These are phyloP conservation scores for Umbellularia californica DNA, from an alignment of 164 flowering plant genomes.

Conservation along the genomic window DNA sequence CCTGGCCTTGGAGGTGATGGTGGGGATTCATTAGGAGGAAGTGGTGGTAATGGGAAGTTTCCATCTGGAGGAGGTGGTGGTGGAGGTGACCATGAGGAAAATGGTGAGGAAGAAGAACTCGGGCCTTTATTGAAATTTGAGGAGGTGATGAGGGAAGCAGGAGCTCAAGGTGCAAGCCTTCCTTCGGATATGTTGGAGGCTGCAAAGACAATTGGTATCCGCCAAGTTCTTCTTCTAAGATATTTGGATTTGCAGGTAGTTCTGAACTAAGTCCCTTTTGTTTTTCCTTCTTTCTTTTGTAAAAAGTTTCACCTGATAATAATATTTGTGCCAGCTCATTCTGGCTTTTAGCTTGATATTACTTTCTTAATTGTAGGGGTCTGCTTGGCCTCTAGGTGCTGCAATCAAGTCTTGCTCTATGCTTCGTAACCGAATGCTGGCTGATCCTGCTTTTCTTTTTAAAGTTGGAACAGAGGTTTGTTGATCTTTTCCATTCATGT, in stretches of 20 bases:
- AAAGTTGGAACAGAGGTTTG: slow-evolving; percentile 91
- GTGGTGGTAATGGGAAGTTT: slow-evolving; percentile 44
- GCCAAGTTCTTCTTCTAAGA: slow-evolving; percentile 48
- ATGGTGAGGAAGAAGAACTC: slow-evolving; percentile 65
- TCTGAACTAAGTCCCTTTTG: not conserved
- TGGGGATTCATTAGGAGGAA: slow-evolving; percentile 20
- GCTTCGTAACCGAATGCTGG: slow-evolving; percentile 88
- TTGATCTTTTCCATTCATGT: not conserved
- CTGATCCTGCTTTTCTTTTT: slow-evolving; percentile 87
- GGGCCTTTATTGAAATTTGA: slow-evolving; percentile 64
- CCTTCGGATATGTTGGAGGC: slow-evolving; percentile 80
- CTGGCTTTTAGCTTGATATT: not conserved
- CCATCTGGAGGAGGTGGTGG: slow-evolving; percentile 42
- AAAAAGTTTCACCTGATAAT: not conserved
- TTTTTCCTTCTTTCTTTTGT: not conserved
- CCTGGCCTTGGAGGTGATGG: slow-evolving; percentile 17
- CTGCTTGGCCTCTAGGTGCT: slow-evolving; percentile 60
- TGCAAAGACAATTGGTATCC: slow-evolving; percentile 55
- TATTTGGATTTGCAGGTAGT: slow-evolving; percentile 77
- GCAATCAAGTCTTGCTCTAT: slow-evolving; percentile 51
- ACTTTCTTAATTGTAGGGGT: slow-evolving; percentile 38
- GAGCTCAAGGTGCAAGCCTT: slow-evolving; percentile 49
- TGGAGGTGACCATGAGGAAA: slow-evolving; percentile 38
- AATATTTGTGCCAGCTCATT: not conserved
- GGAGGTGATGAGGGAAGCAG: slow-evolving; percentile 55